Percentiles rank a stretch among this genome's conserved stretches.
These are phyloP conservation scores for Ligustrum vulgare DNA, from an alignment of 257 asterid genomes.

Conservation along the genomic window DNA sequence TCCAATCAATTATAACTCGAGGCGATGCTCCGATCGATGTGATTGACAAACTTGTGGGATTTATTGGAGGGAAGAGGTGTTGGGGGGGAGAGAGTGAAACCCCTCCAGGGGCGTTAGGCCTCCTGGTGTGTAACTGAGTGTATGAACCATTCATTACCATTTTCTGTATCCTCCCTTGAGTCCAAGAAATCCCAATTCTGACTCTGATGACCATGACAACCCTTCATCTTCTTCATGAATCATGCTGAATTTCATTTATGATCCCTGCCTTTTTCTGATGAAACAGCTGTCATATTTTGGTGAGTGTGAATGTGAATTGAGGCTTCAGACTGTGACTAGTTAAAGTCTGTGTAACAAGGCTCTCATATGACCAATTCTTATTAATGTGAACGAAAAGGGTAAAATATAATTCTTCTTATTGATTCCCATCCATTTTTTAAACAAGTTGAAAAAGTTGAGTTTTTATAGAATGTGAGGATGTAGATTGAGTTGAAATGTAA, in stretches of 20 bases:
- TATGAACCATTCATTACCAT: not conserved
- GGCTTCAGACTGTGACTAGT: too few species aligned
- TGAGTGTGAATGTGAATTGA: too few species aligned
- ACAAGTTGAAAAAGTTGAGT: too few species aligned
- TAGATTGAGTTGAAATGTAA: too few species aligned
- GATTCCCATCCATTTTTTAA: too few species aligned
- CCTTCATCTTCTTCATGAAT: slow-evolving; percentile 40
- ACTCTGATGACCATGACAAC: slow-evolving; percentile 43
- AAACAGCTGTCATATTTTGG: not conserved
- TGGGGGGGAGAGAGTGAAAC: slow-evolving; percentile 60
- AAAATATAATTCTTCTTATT: too few species aligned
- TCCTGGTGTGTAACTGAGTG: not conserved
- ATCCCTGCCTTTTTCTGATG: slow-evolving; percentile 5
- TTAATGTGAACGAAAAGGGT: too few species aligned
- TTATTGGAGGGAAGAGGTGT: slow-evolving; percentile 65
- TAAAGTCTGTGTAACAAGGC: not conserved
- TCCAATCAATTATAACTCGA: slow-evolving; percentile 56
- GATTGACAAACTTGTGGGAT: slow-evolving; percentile 56
- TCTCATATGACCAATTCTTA: too few species aligned
- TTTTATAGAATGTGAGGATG: too few species aligned
- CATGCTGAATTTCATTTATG: not conserved
- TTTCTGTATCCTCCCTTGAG: not conserved
- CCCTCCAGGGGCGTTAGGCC: not conserved
- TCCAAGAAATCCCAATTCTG: not conserved
- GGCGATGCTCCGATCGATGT: slow-evolving; percentile 71